Conservation (phyloP, 441 rosid species). For the Erodium chrysanthum region DNA sequence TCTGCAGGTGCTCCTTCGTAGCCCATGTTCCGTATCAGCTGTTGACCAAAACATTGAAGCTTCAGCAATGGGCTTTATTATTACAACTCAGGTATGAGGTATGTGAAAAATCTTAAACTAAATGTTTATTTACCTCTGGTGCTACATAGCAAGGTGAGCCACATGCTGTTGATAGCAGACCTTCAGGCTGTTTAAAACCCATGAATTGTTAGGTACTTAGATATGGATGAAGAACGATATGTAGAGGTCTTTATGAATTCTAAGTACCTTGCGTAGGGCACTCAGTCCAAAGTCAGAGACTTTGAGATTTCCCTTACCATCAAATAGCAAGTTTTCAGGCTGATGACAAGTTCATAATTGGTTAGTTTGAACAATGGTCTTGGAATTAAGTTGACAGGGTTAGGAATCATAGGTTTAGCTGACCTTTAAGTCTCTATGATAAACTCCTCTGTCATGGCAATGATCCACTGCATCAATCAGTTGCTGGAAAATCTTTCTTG, state of each 20-base stretch:
- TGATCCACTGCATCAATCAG: slow-evolving; percentile 75
- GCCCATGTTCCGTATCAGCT: slow-evolving; percentile 64
- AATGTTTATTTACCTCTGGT: slow-evolving; percentile 57
- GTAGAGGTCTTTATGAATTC: neutral
- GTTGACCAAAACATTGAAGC: slow-evolving; percentile 23
- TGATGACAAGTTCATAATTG: neutral
- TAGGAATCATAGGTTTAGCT: neutral
- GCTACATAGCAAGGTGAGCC: slow-evolving; percentile 92
- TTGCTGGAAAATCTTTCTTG: slow-evolving; percentile 74
- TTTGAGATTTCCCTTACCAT: neutral
- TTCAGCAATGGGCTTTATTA: neutral
- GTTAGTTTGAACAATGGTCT: neutral
- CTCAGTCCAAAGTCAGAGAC: neutral
- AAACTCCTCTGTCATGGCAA: slow-evolving; percentile 80
- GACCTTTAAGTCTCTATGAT: slow-evolving; percentile 86
- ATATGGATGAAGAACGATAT: neutral
- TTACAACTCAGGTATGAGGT: neutral
- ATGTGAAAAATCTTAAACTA: neutral
- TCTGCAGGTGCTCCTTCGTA: slow-evolving; percentile 80
- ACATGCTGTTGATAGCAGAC: slow-evolving; percentile 72
- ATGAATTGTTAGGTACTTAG: neutral
- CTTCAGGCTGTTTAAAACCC: slow-evolving; percentile 27
- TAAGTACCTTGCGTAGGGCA: neutral
- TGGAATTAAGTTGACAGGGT: too few relatives aligned
- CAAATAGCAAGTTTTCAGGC: neutral